These are phyloP conservation scores for Tricholoma bakamatsutake DNA, from an alignment of 768 basidiomycete genomes.

Conservation along the genomic window DNA sequence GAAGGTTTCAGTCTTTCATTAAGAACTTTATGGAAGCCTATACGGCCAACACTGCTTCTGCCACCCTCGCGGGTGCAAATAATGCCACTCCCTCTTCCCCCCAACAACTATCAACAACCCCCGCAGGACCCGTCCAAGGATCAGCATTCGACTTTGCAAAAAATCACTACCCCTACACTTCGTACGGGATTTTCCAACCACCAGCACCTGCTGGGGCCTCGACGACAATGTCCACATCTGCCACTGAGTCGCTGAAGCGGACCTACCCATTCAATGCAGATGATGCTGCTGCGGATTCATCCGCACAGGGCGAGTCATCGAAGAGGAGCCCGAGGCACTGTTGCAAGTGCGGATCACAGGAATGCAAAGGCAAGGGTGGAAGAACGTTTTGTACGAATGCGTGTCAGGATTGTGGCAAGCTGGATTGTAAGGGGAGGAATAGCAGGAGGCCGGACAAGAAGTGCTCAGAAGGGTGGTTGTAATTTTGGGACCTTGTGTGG, in stretches of 20 bases:
- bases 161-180: neutral
- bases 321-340: conserved; percentile 72
- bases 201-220: neutral
- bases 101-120: neutral
- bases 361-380: conserved; percentile 82
- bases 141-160: neutral
- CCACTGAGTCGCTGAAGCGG: conserved; percentile 12
- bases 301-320: conserved; percentile 29
- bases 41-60: conserved; percentile 8
- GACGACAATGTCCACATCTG: neutral
- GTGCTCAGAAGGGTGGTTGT: conserved; percentile 51
- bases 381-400: conserved; percentile 64
- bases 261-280: conserved; percentile 17
- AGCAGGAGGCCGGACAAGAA: conserved; percentile 72
- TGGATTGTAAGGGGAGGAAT: conserved; percentile 73
- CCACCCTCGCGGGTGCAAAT: neutral
- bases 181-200: neutral
- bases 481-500: neutral
- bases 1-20: conserved; percentile 13
- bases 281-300: conserved; percentile 10
- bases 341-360: conserved; percentile 75
- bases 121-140: neutral
- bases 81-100: neutral
- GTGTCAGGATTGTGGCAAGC: conserved; percentile 80
- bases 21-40: conserved; percentile 48